A percentile compares a stretch with the other conserved stretches of the same genome.
phyloP scores from a whole-genome alignment of 768 basidiomycete species.

The Xerocomellus intermedius region DNA sequence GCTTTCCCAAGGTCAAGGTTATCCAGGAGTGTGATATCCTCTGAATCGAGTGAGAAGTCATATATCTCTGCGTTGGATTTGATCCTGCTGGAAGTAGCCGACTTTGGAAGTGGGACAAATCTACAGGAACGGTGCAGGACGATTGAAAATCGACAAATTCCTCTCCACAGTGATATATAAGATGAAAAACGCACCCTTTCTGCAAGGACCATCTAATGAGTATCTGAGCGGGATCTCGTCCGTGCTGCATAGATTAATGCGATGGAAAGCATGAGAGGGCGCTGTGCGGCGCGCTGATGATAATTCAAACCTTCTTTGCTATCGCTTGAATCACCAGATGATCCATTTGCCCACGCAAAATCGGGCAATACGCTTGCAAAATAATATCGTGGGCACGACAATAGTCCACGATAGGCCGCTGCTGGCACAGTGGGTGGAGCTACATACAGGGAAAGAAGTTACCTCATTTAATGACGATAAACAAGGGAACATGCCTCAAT shows the following conservation, averaged over 20 bases:
- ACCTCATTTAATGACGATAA: neutral
- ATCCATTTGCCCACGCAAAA: slow-evolving; percentile 58
- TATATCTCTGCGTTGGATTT: slow-evolving; percentile 70
- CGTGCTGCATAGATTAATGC: slow-evolving; percentile 42
- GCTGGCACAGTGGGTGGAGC: slow-evolving; percentile 84
- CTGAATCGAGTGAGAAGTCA: slow-evolving; percentile 64
- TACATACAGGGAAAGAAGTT: slow-evolving; percentile 27
- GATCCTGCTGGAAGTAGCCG: slow-evolving; percentile 67
- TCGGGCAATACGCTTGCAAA: slow-evolving; percentile 75
- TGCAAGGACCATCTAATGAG: slow-evolving; percentile 91
- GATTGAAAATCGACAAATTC: neutral
- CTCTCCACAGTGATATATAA: neutral
- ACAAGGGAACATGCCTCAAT: slow-evolving; percentile 55
- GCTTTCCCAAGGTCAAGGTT: slow-evolving; percentile 67
- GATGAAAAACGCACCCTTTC: slow-evolving; percentile 51
- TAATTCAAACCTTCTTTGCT: slow-evolving; percentile 52
- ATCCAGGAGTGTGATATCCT: slow-evolving; percentile 68
- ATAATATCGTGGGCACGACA: slow-evolving; percentile 60
- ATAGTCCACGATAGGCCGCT: slow-evolving; percentile 73
- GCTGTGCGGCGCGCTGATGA: slow-evolving; percentile 2
- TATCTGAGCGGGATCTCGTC: slow-evolving; percentile 70
- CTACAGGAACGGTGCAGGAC: slow-evolving; percentile 35
- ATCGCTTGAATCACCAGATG: slow-evolving; percentile 52
- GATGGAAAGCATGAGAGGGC: slow-evolving; percentile 5
- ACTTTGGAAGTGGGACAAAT: slow-evolving; percentile 82